Evolutionary conservation across 257 asterid genomes (phyloP).

Genomic region (Coffea eugenioides): DNA sequence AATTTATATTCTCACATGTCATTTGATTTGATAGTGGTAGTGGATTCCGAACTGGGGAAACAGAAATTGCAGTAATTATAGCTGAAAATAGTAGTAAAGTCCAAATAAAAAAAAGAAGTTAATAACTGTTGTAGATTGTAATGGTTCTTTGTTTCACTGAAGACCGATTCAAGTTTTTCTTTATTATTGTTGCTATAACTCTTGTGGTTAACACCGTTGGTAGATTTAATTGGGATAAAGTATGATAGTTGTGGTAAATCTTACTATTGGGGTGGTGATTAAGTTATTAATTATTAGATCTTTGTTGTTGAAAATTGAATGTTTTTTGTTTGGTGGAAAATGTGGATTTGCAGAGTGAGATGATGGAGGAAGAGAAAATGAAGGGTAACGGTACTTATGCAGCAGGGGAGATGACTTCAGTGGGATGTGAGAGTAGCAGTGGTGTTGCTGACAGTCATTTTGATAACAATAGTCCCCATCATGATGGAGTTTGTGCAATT

Average conservation of each 20-base stretch:
- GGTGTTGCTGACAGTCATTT: neutral
- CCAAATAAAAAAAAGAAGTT: too few relatives aligned
- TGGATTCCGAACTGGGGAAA: too few relatives aligned
- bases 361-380: slow-evolving; percentile 2
- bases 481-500: slow-evolving; percentile 74
- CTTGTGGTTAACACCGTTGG: neutral
- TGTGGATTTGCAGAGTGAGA: slow-evolving; percentile 17
- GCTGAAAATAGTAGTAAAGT: neutral
- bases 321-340: neutral
- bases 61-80: neutral
- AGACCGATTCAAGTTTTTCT: neutral
- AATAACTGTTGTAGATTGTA: neutral
- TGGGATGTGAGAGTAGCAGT: neutral
- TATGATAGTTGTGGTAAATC: neutral
- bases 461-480: slow-evolving; percentile 16
- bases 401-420: slow-evolving; percentile 5
- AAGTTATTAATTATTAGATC: too few relatives aligned
- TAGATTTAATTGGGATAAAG: neutral
- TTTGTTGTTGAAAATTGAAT: neutral
- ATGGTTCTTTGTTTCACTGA: neutral
- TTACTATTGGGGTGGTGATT: neutral
- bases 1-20: neutral
- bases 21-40: neutral
- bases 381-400: neutral
- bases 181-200: too few relatives aligned